Base-by-base conservation (phyloP, 2,329 filamentous ascomycete species). In the Sphaerulina vaccinii region DNA sequence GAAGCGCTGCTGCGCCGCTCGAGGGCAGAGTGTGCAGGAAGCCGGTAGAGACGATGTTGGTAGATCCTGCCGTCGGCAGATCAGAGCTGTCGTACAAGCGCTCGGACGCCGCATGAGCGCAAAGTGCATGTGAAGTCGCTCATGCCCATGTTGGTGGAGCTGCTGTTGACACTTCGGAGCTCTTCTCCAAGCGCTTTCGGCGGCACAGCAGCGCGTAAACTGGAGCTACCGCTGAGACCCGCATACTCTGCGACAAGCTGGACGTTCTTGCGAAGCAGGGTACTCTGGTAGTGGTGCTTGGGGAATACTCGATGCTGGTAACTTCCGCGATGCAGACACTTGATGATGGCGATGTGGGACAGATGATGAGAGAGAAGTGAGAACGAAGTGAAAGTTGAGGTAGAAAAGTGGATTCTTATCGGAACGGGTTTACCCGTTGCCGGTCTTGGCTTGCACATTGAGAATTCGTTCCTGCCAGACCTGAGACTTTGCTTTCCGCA, bases 141-240 rank as follows among this genome's bases (percentile, higher is more conserved):
- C 21, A 27, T 35, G 35, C 16, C 41, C 39, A 46, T 46, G 49
- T 46, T 51, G 49, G 41, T 39, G 49, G 49, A 37, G 40, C 49
- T 51, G 9, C 19, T 16, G 19, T 35, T 18, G 42, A 46, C 18
- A 36, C 16, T 38, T 38, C 33, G 35, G 44, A 38, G 35, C 35
- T 40, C 36, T 23, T 35, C 45, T 48, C 45, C 45, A 40, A 48
- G 36, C 45, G 35, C 45, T 19, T 16, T n/a, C 36, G 16, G 45
- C 45, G 45, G 45, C 45, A 48, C 45, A 48, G 45, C 24, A 48
- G 45, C 45, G 45, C 36, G 45, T 29, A 33, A 19, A 40, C 18
- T 7, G 1, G 27, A 37, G 27, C 45, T 33, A 41, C 23, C 9
- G 22, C 19, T 42, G 9, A 24, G 16, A 29, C 27, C n/a, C 27